A percentile compares a stretch with the other conserved stretches of the same genome.
Evolutionary conservation across 257 asterid genomes (phyloP).

Genomic region (Solanum infundibuliforme): DNA sequence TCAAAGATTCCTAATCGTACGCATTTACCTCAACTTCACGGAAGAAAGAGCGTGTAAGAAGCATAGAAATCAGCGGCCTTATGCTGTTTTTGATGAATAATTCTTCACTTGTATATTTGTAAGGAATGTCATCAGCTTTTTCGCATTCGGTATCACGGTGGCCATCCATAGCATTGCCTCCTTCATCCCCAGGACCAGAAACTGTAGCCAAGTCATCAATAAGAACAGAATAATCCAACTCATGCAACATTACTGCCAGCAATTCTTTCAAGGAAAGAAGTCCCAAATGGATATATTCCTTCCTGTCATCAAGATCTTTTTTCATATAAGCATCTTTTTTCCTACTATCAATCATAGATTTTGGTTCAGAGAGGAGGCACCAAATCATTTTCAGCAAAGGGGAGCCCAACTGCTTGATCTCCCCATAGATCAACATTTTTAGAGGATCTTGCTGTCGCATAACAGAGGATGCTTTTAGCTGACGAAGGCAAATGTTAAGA

Average conservation of each 20-base stretch:
- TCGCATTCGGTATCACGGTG: conserved; percentile 20
- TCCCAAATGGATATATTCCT: conserved; percentile 47
- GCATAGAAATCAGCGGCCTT: conserved; percentile 40
- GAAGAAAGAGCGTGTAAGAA: conserved; percentile 43
- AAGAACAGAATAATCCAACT: conserved; percentile 31
- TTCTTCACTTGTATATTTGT: conserved; percentile 42
- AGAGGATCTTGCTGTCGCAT: conserved; percentile 51
- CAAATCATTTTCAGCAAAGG: conserved; percentile 50
- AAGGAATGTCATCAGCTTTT: conserved; percentile 35
- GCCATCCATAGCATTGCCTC: conserved; percentile 8
- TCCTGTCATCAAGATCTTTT: conserved; percentile 43
- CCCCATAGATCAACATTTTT: conserved; percentile 49
- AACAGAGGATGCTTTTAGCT: conserved; percentile 33
- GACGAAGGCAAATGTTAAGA: conserved; percentile 41
- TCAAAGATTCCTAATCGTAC: background rate
- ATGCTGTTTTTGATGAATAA: conserved; percentile 40
- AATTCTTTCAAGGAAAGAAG: conserved; percentile 59
- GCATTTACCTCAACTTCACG: conserved; percentile 69
- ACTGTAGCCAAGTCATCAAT: conserved; percentile 49
- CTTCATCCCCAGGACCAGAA: conserved; percentile 24
- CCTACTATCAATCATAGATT: conserved; percentile 19
- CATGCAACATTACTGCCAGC: conserved; percentile 35
- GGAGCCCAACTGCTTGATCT: conserved; percentile 61
- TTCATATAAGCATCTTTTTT: conserved; percentile 44
- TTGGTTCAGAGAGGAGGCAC: conserved; percentile 31